Percentiles rank a stretch among this genome's conserved stretches.
Evolutionary conservation across 352 stramenopile species (phyloP).

Genomic region (Thalassiosira mediterranea): DNA sequence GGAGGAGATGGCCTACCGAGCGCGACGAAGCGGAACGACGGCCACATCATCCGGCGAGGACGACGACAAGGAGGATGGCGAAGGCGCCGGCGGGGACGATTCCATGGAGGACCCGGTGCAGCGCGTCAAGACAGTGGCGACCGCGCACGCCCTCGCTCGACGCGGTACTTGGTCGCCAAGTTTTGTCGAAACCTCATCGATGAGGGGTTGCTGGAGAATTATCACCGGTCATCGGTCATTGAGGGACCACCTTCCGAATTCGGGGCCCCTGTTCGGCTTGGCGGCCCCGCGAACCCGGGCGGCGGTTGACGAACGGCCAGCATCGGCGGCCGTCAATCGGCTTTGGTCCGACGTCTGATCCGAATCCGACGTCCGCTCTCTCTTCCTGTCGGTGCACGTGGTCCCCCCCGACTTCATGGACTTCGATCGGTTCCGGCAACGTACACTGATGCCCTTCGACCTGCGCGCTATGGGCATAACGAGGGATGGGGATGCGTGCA

Average conservation of each 20-base stretch:
- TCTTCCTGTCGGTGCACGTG: conserved; percentile 63
- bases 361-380: conserved; percentile 47
- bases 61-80: not conserved
- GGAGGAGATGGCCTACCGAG: too few relatives aligned
- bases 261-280: not conserved
- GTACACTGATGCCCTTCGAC: conserved; percentile 41
- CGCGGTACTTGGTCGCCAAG: conserved; percentile 39
- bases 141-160: conserved; percentile 14
- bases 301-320: conserved; percentile 1
- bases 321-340: conserved; percentile 30
- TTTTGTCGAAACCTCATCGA: conserved; percentile 27
- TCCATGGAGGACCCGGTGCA: conserved; percentile 44
- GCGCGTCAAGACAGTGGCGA: conserved; percentile 19
- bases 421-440: conserved; percentile 52
- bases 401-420: conserved; percentile 52
- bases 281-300: not conserved
- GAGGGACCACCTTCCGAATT: not conserved
- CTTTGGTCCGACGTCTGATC: conserved; percentile 39
- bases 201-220: conserved; percentile 4
- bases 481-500: conserved; percentile 42
- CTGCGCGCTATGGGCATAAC: too few relatives aligned
- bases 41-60: not conserved
- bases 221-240: conserved; percentile 1
- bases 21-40: too few relatives aligned
- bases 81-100: not conserved